These are phyloP conservation scores for Fusarium metavorans DNA, from an alignment of 2,329 filamentous ascomycete species.

Conservation along the genomic window DNA sequence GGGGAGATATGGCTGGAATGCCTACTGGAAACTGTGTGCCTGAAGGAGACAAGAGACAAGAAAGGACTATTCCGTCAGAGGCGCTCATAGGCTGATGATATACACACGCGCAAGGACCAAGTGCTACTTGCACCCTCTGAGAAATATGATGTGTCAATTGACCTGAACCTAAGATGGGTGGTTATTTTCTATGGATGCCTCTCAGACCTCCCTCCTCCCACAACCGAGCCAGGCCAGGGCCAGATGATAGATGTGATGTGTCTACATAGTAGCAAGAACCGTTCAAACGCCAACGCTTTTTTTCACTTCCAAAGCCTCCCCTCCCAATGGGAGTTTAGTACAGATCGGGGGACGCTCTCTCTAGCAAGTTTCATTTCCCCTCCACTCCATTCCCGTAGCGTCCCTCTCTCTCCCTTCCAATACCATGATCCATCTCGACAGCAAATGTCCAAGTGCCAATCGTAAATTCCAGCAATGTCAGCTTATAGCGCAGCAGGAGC, in stretches of 20 bases:
- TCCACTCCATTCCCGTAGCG: conserved; percentile 3
- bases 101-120: neutral
- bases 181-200: conserved; percentile 10
- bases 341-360: conserved; percentile 27
- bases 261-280: conserved; percentile 38
- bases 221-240: conserved; percentile 12
- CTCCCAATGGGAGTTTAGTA: conserved; percentile 34
- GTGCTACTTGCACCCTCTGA: neutral
- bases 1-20: neutral
- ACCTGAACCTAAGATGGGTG: conserved; percentile 6
- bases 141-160: conserved; percentile 27
- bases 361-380: conserved; percentile 6
- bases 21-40: neutral
- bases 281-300: conserved; percentile 49
- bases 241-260: conserved; percentile 20
- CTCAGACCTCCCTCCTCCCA: conserved; percentile 10
- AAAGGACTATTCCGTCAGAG: neutral
- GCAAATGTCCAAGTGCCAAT: neutral
- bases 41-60: neutral
- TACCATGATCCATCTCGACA: neutral
- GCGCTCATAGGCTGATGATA: neutral
- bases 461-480: neutral
- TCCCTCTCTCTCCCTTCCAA: conserved; percentile 5
- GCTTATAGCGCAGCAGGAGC: conserved; percentile 66
- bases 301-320: conserved; percentile 30